Evolutionary conservation across 306 rosid species (phyloP).

Genomic region (Parietaria judaica): DNA sequence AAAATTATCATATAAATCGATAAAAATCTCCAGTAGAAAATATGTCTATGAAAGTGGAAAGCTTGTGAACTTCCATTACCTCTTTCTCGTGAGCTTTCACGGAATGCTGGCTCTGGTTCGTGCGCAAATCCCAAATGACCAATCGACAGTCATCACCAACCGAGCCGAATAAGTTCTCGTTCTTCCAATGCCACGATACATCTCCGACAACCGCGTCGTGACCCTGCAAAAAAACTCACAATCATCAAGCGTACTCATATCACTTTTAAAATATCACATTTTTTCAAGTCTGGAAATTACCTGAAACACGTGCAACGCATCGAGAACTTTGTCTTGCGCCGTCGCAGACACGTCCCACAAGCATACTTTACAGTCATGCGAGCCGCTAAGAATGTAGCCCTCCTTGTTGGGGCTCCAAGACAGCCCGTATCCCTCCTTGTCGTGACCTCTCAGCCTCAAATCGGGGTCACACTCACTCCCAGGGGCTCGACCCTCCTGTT

Average conservation of each 20-base stretch:
- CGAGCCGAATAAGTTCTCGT: constrained; percentile 70
- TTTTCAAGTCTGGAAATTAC: constrained; percentile 23
- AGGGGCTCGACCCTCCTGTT: constrained; percentile 28
- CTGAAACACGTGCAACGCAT: constrained; percentile 63
- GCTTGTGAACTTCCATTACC: constrained; percentile 28
- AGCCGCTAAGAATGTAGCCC: constrained; percentile 75
- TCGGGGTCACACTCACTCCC: constrained; percentile 51
- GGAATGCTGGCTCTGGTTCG: constrained; percentile 54
- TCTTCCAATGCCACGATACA: constrained; percentile 73
- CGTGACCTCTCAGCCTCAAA: constrained; percentile 85
- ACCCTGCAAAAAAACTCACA: constrained; percentile 27
- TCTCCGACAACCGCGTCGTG: constrained; percentile 68
- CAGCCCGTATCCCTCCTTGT: constrained; percentile 85
- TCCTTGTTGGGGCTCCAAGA: constrained; percentile 74
- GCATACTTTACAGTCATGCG: constrained; percentile 68
- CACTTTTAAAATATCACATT: neutral
- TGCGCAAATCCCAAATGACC: constrained; percentile 81
- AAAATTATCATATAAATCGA: too few species aligned
- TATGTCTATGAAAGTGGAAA: too few species aligned
- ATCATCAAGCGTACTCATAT: neutral
- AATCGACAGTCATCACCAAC: constrained; percentile 80
- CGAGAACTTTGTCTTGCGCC: constrained; percentile 47
- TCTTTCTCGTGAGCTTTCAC: constrained; percentile 73
- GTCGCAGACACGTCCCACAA: constrained; percentile 74
- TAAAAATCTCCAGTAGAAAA: too few species aligned